Base-by-base conservation (phyloP, 106 monocot species). In the Dactylorhiza incarnata region DNA sequence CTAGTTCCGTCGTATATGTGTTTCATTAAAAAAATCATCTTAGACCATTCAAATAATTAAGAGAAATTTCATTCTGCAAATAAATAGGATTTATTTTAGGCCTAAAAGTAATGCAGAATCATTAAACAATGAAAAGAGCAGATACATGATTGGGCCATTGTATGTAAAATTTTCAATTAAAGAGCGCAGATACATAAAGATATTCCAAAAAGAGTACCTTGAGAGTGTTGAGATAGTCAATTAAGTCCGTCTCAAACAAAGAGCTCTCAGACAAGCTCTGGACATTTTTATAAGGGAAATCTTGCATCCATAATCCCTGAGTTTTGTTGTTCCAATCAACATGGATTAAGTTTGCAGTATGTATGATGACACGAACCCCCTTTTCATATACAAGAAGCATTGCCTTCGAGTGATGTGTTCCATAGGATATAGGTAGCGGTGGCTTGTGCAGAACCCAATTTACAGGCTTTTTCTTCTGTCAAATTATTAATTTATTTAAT, bases 311-410 rank as follows among this genome's bases (percentile, higher is more conserved):
- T 52, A 99, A 82, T 62, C 94, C 97, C 78, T 99, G 97, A 25
- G 81, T 94, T 86, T 99, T 99, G 82, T 99, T 91, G 84, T 94
- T 99, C 97, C 97, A 99, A 52, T 99, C 97, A 73, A 94, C 91
- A 81, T 94, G 68, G 58, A 99, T 99, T 68, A 94, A 79, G 82
- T 99, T 99, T 77, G 97, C 94, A 44, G 97, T 94, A 76, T 99
- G 97, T 51, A 99, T 83, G 73, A 94, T 83, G 78, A 99, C 77
- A 45, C 97, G 87, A 13, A 99, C 77, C 9, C 97, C 97, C 63
- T 82, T 76, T 54, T 87, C 83, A 77, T 99, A 99, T 22, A 99
- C 81, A 68, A 99, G 89, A 74, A 99, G 29, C 89, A 99, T 94
- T 45, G 94, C 94, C 83, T 94, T 99, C 53, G 97, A 89, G 80